phyloP scores from a whole-genome alignment of 2,329 filamentous ascomycete genomes.

The Monosporascus sp. region DNA sequence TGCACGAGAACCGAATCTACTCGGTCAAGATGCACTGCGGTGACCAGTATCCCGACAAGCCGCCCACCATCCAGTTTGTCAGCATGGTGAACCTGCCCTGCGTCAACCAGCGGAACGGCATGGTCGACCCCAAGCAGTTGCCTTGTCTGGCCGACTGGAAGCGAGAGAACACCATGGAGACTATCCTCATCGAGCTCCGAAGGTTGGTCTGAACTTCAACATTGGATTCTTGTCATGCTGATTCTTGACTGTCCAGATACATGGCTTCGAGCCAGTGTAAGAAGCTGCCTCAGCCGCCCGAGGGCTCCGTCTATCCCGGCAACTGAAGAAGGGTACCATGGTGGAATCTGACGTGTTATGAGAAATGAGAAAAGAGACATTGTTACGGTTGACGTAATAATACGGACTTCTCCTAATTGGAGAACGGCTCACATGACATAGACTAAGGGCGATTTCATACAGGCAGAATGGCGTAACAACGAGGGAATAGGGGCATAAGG shows the following conservation, averaged over 20 bases:
- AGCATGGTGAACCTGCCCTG: slow-evolving; percentile 96
- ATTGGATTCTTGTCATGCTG: slow-evolving; percentile 4
- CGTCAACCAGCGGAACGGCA: slow-evolving; percentile 72
- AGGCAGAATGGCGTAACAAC: not conserved
- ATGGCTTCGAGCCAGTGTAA: slow-evolving; percentile 92
- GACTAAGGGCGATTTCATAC: not conserved
- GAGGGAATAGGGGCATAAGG: not conserved
- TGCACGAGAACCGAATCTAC: slow-evolving; percentile 98
- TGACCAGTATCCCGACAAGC: slow-evolving; percentile 78
- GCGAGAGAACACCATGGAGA: slow-evolving; percentile 92
- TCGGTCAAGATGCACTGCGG: slow-evolving; percentile 96
- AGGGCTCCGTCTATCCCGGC: slow-evolving; percentile 55
- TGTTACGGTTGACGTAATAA: not conserved
- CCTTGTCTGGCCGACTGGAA: slow-evolving; percentile 88
- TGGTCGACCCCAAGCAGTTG: slow-evolving; percentile 79
- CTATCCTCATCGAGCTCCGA: slow-evolving; percentile 78
- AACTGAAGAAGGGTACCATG: slow-evolving; percentile 6
- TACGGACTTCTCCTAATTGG: not conserved
- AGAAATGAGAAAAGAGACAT: not conserved
- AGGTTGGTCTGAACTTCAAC: slow-evolving; percentile 36
- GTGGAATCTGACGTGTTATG: not conserved
- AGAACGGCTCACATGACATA: not conserved
- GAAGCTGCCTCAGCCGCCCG: slow-evolving; percentile 89
- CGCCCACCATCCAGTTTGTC: slow-evolving; percentile 86
- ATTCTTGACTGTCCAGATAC: slow-evolving; percentile 51